These are phyloP conservation scores for Ocimum tenuiflorum DNA, from an alignment of 257 asterid genomes.

Conservation along the genomic window DNA sequence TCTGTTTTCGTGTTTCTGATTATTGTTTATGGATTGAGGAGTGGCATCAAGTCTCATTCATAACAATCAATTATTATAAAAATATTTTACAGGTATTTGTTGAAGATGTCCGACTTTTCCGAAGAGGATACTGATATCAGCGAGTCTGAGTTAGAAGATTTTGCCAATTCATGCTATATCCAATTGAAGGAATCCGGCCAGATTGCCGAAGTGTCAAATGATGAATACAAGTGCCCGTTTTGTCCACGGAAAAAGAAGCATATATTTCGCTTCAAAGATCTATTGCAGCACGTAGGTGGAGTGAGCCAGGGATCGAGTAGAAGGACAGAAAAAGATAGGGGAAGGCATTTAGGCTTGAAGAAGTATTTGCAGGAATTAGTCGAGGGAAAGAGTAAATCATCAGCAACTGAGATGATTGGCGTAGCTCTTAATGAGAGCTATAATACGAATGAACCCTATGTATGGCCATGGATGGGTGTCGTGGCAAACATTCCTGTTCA, in stretches of 20 bases:
- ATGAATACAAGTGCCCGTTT: slow-evolving; percentile 28
- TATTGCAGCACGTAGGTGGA: slow-evolving; percentile 33
- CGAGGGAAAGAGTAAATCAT: neutral
- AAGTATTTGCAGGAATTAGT: slow-evolving; percentile 2
- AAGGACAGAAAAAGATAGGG: slow-evolving; percentile 19
- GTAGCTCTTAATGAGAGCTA: slow-evolving; percentile 1
- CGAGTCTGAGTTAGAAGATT: slow-evolving; percentile 35
- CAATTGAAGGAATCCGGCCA: slow-evolving; percentile 26
- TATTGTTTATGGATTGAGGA: neutral
- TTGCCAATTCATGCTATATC: slow-evolving; percentile 27
- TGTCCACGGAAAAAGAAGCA: slow-evolving; percentile 24
- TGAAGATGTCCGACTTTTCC: slow-evolving; percentile 26
- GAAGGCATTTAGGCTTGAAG: slow-evolving; percentile 18
- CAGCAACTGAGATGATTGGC: neutral
- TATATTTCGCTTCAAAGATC: slow-evolving; percentile 21
- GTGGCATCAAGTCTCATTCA: neutral
- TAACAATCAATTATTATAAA: neutral
- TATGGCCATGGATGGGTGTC: slow-evolving; percentile 61
- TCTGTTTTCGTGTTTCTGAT: neutral
- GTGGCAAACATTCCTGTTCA: slow-evolving; percentile 39
- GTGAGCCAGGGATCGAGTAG: slow-evolving; percentile 15
- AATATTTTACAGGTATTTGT: slow-evolving; percentile 11
- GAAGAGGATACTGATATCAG: slow-evolving; percentile 37
- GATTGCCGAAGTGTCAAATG: slow-evolving; percentile 10
- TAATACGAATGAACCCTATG: slow-evolving; percentile 32